Conservation (phyloP, 345 rosid species). For the Citrus maxima region DNA sequence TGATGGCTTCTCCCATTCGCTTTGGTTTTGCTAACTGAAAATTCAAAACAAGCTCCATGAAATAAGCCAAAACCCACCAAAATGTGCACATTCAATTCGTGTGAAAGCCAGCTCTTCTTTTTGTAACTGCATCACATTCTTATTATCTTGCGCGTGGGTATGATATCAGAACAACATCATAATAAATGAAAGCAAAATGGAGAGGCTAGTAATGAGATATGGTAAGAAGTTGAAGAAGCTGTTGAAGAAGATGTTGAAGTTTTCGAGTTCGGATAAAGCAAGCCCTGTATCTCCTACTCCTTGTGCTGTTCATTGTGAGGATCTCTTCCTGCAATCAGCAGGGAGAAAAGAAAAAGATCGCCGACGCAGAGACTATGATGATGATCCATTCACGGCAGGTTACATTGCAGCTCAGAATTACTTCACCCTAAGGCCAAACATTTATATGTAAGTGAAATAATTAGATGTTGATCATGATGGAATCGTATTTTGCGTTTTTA, state of each 20-base stretch:
- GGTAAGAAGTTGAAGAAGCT: slow-evolving; percentile 15
- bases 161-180: neutral
- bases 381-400: slow-evolving; percentile 14
- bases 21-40: neutral
- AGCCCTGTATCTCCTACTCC: slow-evolving; percentile 6
- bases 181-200: neutral
- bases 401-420: slow-evolving; percentile 31
- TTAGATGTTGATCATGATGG: neutral
- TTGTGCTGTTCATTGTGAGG: slow-evolving; percentile 29
- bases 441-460: slow-evolving; percentile 7
- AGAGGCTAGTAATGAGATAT: slow-evolving; percentile 4
- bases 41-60: neutral
- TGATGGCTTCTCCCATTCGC: neutral
- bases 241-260: slow-evolving; percentile 9
- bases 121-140: neutral
- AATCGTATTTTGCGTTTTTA: neutral
- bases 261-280: neutral
- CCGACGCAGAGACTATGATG: neutral
- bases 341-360: neutral
- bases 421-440: slow-evolving; percentile 23
- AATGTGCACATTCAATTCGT: neutral
- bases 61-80: neutral
- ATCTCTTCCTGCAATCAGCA: slow-evolving; percentile 25
- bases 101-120: neutral
- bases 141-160: no score